Percentiles rank a stretch among this genome's conserved stretches.
Evolutionary conservation across 2,329 filamentous ascomycete species (phyloP).

Genomic region (Lachnellula hyalina): DNA sequence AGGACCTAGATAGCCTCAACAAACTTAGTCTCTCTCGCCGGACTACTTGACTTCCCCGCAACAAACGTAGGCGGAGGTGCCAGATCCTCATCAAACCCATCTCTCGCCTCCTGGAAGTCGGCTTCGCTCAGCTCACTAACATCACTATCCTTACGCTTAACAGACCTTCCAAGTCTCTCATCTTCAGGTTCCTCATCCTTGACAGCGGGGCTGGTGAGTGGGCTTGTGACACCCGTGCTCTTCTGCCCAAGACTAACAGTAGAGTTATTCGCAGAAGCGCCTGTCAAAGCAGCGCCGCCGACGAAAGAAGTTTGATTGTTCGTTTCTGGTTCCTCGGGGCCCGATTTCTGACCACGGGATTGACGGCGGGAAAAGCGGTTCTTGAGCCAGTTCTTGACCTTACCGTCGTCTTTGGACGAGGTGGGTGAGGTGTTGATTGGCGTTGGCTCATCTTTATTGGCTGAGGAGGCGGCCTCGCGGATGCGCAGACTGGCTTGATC

Average conservation of each 20-base stretch:
- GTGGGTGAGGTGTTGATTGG: slow-evolving; percentile 17
- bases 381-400: slow-evolving; percentile 49
- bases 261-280: slow-evolving; percentile 41
- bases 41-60: slow-evolving; percentile 41
- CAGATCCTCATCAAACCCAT: slow-evolving; percentile 38
- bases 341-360: slow-evolving; percentile 20
- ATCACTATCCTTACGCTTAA: slow-evolving; percentile 3
- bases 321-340: slow-evolving; percentile 1
- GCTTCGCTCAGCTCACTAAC: slow-evolving; percentile 28
- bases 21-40: slow-evolving; percentile 53
- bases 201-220: slow-evolving; percentile 1
- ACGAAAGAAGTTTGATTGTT: slow-evolving; percentile 38
- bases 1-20: slow-evolving; percentile 45
- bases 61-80: slow-evolving; percentile 32
- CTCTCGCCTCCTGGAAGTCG: slow-evolving; percentile 47
- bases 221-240: slow-evolving; percentile 14
- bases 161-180: slow-evolving; percentile 4
- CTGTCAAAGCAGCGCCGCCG: slow-evolving; percentile 45
- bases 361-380: slow-evolving; percentile 42
- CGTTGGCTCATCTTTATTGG: slow-evolving; percentile 18
- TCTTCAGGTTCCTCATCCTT: slow-evolving; percentile 9
- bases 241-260: slow-evolving; percentile 32
- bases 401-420: slow-evolving; percentile 14
- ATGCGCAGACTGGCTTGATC: slow-evolving; percentile 23
- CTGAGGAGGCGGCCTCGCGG: slow-evolving; percentile 17